phyloP scores from a whole-genome alignment of 148 eudicot species.

The Suaeda aralocaspica region DNA sequence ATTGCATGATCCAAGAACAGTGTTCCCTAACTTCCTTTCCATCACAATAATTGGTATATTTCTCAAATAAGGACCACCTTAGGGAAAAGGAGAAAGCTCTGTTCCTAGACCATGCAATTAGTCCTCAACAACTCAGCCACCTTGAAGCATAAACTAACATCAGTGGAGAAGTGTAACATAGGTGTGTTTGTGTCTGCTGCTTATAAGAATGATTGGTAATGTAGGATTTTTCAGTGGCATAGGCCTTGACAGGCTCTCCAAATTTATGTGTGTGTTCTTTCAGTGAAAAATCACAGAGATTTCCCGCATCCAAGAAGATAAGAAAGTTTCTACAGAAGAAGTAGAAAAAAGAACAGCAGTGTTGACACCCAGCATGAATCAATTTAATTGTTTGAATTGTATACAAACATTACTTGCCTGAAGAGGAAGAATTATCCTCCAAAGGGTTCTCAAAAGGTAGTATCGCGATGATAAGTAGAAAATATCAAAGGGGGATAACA shows the following conservation, averaged over 20 bases:
- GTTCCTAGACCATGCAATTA: too few relatives aligned
- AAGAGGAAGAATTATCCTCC: conserved; percentile 90
- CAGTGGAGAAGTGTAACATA: neutral
- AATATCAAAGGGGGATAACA: conserved; percentile 88
- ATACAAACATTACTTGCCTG: conserved; percentile 65
- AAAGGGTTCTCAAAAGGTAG: conserved; percentile 79
- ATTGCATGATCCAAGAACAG: neutral
- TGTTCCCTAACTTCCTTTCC: neutral
- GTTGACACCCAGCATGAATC: neutral
- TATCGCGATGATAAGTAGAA: conserved; percentile 85
- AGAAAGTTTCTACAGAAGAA: neutral
- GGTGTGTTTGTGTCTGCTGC: neutral
- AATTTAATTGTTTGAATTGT: neutral
- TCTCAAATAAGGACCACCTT: neutral
- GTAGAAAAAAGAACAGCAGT: neutral
- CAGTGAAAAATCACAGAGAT: neutral
- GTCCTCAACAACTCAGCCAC: neutral
- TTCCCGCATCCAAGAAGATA: neutral
- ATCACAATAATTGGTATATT: neutral
- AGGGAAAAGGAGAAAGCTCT: too few relatives aligned
- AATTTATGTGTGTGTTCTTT: neutral
- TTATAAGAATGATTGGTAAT: neutral
- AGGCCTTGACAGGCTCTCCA: neutral
- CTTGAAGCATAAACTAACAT: neutral
- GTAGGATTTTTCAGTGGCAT: neutral